Evolutionary conservation across 352 stramenopile genomes (phyloP).

Genomic region (Phytophthora ohioensis): DNA sequence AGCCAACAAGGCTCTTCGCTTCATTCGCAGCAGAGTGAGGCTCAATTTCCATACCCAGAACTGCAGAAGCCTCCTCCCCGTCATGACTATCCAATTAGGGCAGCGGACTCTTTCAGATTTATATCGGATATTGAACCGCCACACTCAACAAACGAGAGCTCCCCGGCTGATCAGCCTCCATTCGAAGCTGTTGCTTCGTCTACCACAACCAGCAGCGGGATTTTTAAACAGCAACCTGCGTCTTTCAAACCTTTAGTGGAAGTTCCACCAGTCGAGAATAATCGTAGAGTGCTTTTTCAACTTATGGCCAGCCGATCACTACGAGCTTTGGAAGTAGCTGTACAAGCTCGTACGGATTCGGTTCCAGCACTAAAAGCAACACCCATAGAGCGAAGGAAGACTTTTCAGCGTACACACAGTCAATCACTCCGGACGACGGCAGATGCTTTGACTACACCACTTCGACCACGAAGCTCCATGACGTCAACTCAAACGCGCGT

Average conservation of each 20-base stretch:
- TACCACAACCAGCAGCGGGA: background rate
- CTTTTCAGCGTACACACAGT: conserved; percentile 32
- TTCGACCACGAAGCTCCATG: conserved; percentile 2
- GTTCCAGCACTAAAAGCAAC: background rate
- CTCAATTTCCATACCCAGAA: background rate
- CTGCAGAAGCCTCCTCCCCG: background rate
- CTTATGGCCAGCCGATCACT: conserved; percentile 32
- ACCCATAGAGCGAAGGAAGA: conserved; percentile 1
- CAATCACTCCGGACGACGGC: conserved; percentile 27
- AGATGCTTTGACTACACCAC: conserved; percentile 12
- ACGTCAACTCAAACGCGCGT: conserved; percentile 16
- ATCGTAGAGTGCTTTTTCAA: conserved; percentile 22
- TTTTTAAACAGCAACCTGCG: background rate
- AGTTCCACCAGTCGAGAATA: background rate
- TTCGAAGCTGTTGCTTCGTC: background rate
- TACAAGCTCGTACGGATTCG: conserved; percentile 10
- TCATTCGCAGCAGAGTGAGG: background rate
- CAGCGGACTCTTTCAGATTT: conserved; percentile 16
- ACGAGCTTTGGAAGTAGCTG: conserved; percentile 16
- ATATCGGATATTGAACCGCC: conserved; percentile 23
- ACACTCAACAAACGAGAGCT: conserved; percentile 3
- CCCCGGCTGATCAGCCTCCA: background rate
- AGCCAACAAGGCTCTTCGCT: background rate
- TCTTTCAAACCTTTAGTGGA: background rate
- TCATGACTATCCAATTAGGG: background rate